Percentiles rank a stretch among this genome's conserved stretches.
Conservation (phyloP, 208 protist species). For the Acanthamoeba culbertsoni region DNA sequence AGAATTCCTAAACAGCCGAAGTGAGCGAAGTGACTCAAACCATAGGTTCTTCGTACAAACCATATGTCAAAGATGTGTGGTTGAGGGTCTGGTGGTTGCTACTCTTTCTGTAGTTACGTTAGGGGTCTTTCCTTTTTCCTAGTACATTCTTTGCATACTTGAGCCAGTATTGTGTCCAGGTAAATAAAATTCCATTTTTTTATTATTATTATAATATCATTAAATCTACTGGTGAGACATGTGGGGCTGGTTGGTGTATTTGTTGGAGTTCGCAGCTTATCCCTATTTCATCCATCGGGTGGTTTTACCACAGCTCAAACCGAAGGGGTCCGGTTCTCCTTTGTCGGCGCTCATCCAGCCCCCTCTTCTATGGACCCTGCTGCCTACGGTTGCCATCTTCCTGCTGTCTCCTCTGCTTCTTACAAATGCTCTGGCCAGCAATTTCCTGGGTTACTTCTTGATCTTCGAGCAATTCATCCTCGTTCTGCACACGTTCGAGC, state of each 20-base stretch:
- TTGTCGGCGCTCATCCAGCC: not conserved
- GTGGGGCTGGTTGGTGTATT: slow-evolving; percentile 36
- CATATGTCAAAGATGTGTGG: too few relatives aligned
- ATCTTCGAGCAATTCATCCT: slow-evolving; percentile 14
- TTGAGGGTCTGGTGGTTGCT: too few relatives aligned
- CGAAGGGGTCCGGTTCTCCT: not conserved
- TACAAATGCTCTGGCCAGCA: not conserved
- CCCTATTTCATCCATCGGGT: slow-evolving; percentile 23
- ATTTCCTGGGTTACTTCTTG: slow-evolving; percentile 26
- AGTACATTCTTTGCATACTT: too few relatives aligned
- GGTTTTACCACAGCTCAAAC: not conserved
- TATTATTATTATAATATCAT: too few relatives aligned
- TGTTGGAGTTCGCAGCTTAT: not conserved
- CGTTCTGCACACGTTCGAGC: slow-evolving; percentile 13
- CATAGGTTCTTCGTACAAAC: too few relatives aligned
- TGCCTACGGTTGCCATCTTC: not conserved
- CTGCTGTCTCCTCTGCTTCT: slow-evolving; percentile 9
- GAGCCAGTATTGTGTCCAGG: too few relatives aligned
- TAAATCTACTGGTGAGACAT: too few relatives aligned
- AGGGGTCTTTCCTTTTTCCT: too few relatives aligned
- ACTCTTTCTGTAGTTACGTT: too few relatives aligned
- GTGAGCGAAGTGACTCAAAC: not conserved
- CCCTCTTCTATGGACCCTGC: not conserved
- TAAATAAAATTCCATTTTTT: too few relatives aligned
- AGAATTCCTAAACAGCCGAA: slow-evolving; percentile 27